These are phyloP conservation scores for Elaeis guineensis DNA, from an alignment of 176 grass and related monocot genomes.

Conservation along the genomic window DNA sequence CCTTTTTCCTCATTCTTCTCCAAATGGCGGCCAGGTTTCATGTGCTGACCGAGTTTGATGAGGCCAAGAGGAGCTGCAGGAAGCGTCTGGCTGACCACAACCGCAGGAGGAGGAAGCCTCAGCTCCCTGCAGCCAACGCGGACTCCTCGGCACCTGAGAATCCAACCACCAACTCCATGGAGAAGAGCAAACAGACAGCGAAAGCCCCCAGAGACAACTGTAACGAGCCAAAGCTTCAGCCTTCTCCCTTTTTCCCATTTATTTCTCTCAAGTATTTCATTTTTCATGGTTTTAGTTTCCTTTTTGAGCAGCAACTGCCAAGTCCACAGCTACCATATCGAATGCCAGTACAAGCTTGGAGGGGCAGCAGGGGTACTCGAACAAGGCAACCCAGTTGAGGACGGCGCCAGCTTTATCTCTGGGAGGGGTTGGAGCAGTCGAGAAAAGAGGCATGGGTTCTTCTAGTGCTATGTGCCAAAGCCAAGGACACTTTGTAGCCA, in stretches of 20 bases:
- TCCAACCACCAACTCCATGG: not conserved
- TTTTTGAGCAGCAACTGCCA: not conserved
- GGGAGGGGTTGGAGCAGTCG: not conserved
- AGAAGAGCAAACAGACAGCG: slow-evolving; percentile 6
- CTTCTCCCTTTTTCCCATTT: too few species aligned
- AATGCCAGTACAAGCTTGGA: not conserved
- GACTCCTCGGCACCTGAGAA: slow-evolving; percentile 5
- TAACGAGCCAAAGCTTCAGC: not conserved
- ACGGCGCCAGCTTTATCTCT: slow-evolving; percentile 3
- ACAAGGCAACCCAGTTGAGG: not conserved
- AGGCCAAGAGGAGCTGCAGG: slow-evolving; percentile 67
- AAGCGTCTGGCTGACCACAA: slow-evolving; percentile 78
- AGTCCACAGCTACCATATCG: not conserved
- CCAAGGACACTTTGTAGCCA: not conserved
- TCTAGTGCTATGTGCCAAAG: not conserved
- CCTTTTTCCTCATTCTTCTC: not conserved
- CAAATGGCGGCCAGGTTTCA: slow-evolving; percentile 40
- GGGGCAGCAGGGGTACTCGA: not conserved
- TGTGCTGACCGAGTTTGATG: slow-evolving; percentile 61
- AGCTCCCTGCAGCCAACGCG: not conserved
- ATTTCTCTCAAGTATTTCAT: not conserved
- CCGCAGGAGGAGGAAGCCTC: slow-evolving; percentile 69
- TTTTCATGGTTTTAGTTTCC: not conserved
- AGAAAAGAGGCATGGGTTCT: not conserved
- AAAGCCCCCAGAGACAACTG: not conserved